These are phyloP conservation scores for Botryotinia globosa DNA, from an alignment of 2,329 filamentous ascomycete genomes.

Conservation along the genomic window DNA sequence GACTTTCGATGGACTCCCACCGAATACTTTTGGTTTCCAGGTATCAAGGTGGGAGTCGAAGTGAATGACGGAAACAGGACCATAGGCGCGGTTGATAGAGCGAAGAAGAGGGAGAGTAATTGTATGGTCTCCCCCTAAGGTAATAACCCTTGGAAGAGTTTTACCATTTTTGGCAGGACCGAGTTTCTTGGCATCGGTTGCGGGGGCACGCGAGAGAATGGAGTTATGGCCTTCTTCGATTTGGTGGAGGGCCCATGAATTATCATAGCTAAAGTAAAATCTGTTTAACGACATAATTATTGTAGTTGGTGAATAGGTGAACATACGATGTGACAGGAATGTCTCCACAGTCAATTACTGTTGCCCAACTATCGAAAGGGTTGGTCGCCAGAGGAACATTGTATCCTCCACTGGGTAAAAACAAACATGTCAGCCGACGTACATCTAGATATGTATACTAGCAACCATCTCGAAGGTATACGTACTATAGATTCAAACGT, in stretches of 20 bases:
- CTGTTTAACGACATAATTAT: background rate
- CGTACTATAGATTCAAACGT: slow-evolving; percentile 82
- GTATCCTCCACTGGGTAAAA: slow-evolving; percentile 69
- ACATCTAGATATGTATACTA: slow-evolving; percentile 26
- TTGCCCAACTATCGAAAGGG: slow-evolving; percentile 79
- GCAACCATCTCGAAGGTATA: slow-evolving; percentile 33
- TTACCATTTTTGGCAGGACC: slow-evolving; percentile 70
- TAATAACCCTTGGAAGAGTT: slow-evolving; percentile 78
- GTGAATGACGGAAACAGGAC: slow-evolving; percentile 59
- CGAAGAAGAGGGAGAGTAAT: slow-evolving; percentile 59
- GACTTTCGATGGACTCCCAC: slow-evolving; percentile 71
- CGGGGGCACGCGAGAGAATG: slow-evolving; percentile 67
- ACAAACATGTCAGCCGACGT: slow-evolving; percentile 42
- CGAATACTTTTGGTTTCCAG: slow-evolving; percentile 83
- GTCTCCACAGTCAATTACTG: slow-evolving; percentile 77
- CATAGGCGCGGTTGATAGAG: slow-evolving; percentile 59
- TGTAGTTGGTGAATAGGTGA: background rate
- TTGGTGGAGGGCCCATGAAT: slow-evolving; percentile 75
- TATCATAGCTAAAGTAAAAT: slow-evolving; percentile 63
- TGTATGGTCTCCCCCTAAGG: slow-evolving; percentile 64
- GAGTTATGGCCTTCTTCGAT: slow-evolving; percentile 82
- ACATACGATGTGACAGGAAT: slow-evolving; percentile 79
- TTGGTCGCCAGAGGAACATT: slow-evolving; percentile 79
- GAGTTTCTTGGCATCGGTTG: slow-evolving; percentile 62
- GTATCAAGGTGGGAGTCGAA: slow-evolving; percentile 67